Evolutionary conservation across 495 filamentous ascomycete species (phyloP).

Genomic region (Amorphotheca resinae): DNA sequence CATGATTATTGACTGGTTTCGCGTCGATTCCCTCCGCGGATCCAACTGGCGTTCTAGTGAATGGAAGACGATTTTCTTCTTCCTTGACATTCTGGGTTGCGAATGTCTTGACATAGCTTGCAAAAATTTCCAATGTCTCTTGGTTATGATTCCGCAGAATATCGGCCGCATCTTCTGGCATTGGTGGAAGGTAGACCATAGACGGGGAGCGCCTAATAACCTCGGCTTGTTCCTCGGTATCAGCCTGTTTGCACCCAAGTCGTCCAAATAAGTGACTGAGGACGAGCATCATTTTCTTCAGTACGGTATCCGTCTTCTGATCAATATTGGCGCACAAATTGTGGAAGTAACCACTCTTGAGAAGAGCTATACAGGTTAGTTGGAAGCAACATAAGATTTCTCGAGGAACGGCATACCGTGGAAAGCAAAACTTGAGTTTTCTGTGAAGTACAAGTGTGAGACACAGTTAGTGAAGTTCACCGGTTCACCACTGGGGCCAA

Average conservation of each 20-base stretch:
- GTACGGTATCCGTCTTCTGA: slow-evolving; percentile 24
- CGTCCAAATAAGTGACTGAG: slow-evolving; percentile 59
- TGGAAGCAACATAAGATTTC: background rate
- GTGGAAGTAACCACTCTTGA: slow-evolving; percentile 57
- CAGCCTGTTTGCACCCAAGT: slow-evolving; percentile 25
- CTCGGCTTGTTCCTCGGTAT: slow-evolving; percentile 22
- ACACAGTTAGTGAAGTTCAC: slow-evolving; percentile 57
- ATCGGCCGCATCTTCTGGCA: slow-evolving; percentile 42
- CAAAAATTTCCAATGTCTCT: slow-evolving; percentile 48
- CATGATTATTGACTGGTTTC: background rate
- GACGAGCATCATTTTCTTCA: slow-evolving; percentile 46
- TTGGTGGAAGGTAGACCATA: slow-evolving; percentile 45
- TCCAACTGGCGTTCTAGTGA: slow-evolving; percentile 39
- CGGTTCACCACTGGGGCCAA: slow-evolving; percentile 45
- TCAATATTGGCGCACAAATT: slow-evolving; percentile 40
- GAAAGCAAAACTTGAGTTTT: slow-evolving; percentile 60
- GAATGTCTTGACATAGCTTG: slow-evolving; percentile 56
- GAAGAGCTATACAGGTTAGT: slow-evolving; percentile 29
- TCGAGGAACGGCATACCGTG: slow-evolving; percentile 29
- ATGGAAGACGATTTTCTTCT: slow-evolving; percentile 41
- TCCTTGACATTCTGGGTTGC: slow-evolving; percentile 45
- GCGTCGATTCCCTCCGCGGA: slow-evolving; percentile 6
- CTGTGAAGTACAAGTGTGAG: slow-evolving; percentile 60
- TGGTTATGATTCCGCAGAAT: slow-evolving; percentile 49
- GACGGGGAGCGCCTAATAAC: slow-evolving; percentile 40